Evolutionary conservation across 768 basidiomycete genomes (phyloP).

Genomic region (Sporobolomyces pararoseus): DNA sequence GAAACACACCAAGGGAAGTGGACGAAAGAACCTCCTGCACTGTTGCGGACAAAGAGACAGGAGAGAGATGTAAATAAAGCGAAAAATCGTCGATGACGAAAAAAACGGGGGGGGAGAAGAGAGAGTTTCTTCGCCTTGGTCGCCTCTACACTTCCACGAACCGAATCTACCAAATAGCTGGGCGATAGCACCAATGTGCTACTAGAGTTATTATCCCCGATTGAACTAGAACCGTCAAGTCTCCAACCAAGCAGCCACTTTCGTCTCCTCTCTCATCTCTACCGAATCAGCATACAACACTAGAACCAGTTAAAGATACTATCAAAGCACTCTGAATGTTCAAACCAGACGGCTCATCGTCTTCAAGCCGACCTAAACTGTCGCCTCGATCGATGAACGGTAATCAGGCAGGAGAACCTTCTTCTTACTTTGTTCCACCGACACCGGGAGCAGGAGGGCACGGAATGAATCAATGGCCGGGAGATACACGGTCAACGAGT

Average conservation of each 20-base stretch:
- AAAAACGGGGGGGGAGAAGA: no score
- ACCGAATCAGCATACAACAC: no score
- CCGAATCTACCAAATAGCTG: no score
- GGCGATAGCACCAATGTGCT: neutral
- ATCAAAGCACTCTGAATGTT: neutral
- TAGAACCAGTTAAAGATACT: no score
- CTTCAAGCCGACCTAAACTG: neutral
- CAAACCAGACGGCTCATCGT: neutral
- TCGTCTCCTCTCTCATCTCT: neutral
- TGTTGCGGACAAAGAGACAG: no score
- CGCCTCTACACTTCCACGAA: neutral
- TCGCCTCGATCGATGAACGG: slow-evolving; percentile 5
- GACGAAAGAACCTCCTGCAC: no score
- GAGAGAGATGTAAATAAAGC: no score
- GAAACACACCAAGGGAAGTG: no score
- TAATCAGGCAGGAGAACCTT: neutral
- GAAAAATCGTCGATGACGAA: no score
- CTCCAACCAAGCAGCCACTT: no score
- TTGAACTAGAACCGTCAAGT: no score
- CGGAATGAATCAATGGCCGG: neutral
- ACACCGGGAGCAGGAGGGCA: neutral
- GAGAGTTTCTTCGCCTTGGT: neutral
- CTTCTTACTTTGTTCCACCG: slow-evolving; percentile 8
- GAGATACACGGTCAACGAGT: neutral
- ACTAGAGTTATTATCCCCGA: no score